Base-by-base conservation (phyloP, 1,284 basidiomycete species). In the Testicularia cyperi region DNA sequence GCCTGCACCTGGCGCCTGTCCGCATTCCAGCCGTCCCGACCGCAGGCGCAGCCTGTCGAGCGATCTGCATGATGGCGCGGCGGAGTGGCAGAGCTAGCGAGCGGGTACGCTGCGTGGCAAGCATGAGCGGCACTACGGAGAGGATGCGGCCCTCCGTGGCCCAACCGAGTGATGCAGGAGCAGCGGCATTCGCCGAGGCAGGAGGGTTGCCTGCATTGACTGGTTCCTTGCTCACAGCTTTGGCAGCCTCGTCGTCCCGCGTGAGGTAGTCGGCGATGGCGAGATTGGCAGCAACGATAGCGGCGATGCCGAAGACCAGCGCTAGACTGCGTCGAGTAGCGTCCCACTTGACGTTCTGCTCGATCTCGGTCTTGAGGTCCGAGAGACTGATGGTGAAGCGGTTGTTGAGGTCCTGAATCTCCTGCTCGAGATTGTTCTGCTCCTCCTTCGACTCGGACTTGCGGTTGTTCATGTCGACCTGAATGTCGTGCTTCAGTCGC, bases 381-480 rank as follows among this genome's bases (percentile, higher is more conserved):
- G 69, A 68, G 13, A 76, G 48, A n/a, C 63, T 68, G 58, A 76
- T 76, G 37, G 74, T 76, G 54, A 76, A 76, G 13, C 71, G 54
- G 46, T 77, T 77, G 48, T 77, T 70, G n/a, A 77, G 62, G 28
- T 77, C 92, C 83, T 97, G 92, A 44, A 95, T 89, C 23, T 82
- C 81, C 49, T 96, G 88, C 68, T 94, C 92, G 67, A 88, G 85
- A 32, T 83, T 82, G 79, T 95, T 96, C 64, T 89, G 78, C 47
- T 95, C 91, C 12, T 86, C 83, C 73, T 86, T 88, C n/a, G 87
- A 84, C 76, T 98, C 95, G 64, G 88, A 88, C 80, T 94, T 97
- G 49, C 92, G 83, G 60, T 86, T 91, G 74, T 95, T 92, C 67
- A 97, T 82, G 49, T 98, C 94, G 83, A 98, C 90, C 77, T 97